Evolutionary conservation across 805 yeast genomes (phyloP).

Genomic region (Blastobotrys attinorum): DNA sequence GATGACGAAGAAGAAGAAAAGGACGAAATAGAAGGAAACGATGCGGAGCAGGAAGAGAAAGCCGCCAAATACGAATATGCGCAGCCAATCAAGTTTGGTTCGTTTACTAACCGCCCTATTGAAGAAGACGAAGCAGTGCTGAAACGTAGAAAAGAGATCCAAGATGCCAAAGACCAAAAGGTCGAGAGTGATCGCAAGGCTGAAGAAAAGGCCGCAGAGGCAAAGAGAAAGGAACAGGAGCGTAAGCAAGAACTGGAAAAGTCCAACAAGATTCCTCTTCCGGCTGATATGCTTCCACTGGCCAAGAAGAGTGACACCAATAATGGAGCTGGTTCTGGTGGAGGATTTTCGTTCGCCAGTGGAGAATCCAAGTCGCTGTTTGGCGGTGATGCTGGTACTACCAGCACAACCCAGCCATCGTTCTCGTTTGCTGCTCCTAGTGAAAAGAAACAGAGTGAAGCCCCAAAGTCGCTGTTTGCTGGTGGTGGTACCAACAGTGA

Average conservation of each 20-base stretch:
- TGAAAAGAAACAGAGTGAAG: neutral
- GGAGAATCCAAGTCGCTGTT: too few relatives aligned
- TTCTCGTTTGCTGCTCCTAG: neutral
- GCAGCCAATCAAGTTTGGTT: neutral
- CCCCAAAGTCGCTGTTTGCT: neutral
- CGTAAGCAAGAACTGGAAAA: neutral
- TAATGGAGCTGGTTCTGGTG: too few relatives aligned
- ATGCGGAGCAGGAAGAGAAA: constrained; percentile 2
- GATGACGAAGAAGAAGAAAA: constrained; percentile 15
- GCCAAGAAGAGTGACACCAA: too few relatives aligned
- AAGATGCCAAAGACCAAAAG: neutral
- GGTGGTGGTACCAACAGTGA: neutral
- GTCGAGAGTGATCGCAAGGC: neutral
- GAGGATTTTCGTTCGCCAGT: too few relatives aligned
- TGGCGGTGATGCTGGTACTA: neutral
- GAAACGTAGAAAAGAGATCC: constrained; percentile 7
- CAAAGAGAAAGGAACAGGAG: constrained; percentile 1
- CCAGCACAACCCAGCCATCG: neutral
- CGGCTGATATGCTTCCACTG: too few relatives aligned
- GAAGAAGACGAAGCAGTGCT: constrained; percentile 14
- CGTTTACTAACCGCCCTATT: neutral
- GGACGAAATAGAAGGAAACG: too few relatives aligned
- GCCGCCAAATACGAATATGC: constrained; percentile 1
- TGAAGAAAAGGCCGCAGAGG: neutral
- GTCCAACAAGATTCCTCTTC: neutral